Evolutionary conservation across 176 grass and related monocot genomes (phyloP).

Genomic region (Dendrocalamus sinicus): DNA sequence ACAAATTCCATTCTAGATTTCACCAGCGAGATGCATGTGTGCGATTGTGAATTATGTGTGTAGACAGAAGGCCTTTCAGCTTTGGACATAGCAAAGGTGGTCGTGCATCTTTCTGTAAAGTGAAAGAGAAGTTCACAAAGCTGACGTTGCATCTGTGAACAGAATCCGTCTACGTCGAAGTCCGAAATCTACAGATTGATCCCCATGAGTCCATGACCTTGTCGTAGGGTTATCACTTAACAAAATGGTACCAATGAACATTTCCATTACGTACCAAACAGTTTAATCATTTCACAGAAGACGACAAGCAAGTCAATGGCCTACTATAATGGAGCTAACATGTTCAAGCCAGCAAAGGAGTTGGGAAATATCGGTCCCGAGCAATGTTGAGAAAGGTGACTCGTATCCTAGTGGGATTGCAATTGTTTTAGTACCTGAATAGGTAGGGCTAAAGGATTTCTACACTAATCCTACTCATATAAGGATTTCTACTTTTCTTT

Average conservation of each 20-base stretch:
- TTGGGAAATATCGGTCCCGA: not conserved
- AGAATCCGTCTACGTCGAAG: slow-evolving; percentile 5
- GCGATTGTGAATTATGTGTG: slow-evolving; percentile 30
- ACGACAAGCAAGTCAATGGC: not conserved
- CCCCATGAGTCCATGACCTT: not conserved
- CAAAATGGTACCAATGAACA: not conserved
- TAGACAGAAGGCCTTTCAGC: slow-evolving; percentile 17
- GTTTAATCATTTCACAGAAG: not conserved
- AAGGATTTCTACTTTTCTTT: not conserved
- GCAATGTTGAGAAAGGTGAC: not conserved
- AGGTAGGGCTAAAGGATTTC: not conserved
- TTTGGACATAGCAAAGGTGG: slow-evolving; percentile 41
- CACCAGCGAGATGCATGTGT: not conserved
- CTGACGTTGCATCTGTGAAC: slow-evolving; percentile 10
- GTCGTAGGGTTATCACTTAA: not conserved
- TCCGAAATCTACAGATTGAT: not conserved
- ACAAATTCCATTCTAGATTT: not conserved
- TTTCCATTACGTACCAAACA: not conserved
- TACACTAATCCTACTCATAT: not conserved
- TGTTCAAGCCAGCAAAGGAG: not conserved
- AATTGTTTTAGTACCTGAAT: too few relatives aligned
- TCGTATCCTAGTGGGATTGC: not conserved
- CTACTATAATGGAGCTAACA: not conserved
- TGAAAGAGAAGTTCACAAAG: slow-evolving; percentile 35
- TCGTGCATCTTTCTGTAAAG: slow-evolving; percentile 42